Base-by-base conservation (phyloP, 1,139 yeast species). In the Scheffersomyces quercinus region DNA sequence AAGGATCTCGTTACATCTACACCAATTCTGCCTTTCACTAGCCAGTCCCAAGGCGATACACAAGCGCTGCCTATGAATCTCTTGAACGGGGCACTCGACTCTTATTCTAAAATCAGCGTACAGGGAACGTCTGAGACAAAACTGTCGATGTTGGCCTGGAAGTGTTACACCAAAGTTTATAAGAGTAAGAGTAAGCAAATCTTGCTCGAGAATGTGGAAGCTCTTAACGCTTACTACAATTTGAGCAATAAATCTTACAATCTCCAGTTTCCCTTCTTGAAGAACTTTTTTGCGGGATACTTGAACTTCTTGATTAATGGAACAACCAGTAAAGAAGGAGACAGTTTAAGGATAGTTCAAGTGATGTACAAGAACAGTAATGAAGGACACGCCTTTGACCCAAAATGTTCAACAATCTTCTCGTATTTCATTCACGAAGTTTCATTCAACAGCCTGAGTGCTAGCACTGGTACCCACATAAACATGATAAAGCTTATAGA, bases 241-340 rank as follows among this genome's bases (percentile, higher is more conserved):
- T 47, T 47, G 2, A 46, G 49, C 1, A 42, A 45, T 14, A 48
- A 55, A 9, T 47, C 50, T 11, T 66, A 58, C 43, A 65, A 64
- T 11, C 54, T 73, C n/a, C 64, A 65, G 35, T 52, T 70, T 7
- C 78, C 79, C 5, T 70, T 73, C 44, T 54, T 72, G 53, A 68
- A 63, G 47, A 59, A 57, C 28, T 74, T 73, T 49, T 70, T 75
- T 65, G 55, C 67, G 2, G 79, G 79, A 0, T 70, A 64, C 49
- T 52, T 74, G 30, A 60, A 70, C 13, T 70, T 59, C 44, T 56
- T 71, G 41, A 50, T 60, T 26, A 70, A 70, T 54, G 78, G 77
- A 2, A 51, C 63, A n/a, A 38, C 44, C 29, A 55, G 60, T 20
- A 62, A 57, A 28, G 50, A 57, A 34, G 56, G 58, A 26, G 35